phyloP scores from a whole-genome alignment of 2,329 filamentous ascomycete species.

The Stachybotrys echinatus region DNA sequence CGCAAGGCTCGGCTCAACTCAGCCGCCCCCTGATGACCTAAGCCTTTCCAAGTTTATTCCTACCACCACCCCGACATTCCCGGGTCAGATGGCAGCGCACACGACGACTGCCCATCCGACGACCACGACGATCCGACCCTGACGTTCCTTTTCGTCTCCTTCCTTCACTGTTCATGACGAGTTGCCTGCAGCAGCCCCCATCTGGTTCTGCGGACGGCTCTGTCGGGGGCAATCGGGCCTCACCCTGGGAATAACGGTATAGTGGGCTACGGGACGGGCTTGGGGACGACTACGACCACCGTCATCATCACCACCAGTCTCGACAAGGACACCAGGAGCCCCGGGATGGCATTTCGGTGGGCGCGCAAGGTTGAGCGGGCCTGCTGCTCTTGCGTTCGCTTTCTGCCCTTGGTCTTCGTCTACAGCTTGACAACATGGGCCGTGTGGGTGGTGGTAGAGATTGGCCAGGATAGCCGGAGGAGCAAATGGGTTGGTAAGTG shows the following conservation, averaged over 20 bases:
- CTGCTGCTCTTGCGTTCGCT: slow-evolving; percentile 74
- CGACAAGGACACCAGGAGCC: slow-evolving; percentile 3
- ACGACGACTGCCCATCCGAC: neutral
- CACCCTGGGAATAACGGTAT: neutral
- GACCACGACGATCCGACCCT: neutral
- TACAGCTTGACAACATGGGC: slow-evolving; percentile 92
- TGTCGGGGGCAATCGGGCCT: neutral
- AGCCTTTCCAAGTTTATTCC: slow-evolving; percentile 3
- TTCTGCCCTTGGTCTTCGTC: slow-evolving; percentile 84
- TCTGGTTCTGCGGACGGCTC: neutral
- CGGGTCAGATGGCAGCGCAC: neutral
- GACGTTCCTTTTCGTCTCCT: neutral
- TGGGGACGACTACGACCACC: slow-evolving; percentile 10
- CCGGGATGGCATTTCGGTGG: slow-evolving; percentile 53
- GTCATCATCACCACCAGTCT: neutral
- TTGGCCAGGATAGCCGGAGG: slow-evolving; percentile 54
- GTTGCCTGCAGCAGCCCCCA: neutral
- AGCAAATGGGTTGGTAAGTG: slow-evolving; percentile 53
- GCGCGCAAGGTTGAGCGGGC: slow-evolving; percentile 70
- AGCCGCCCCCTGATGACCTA: slow-evolving; percentile 19
- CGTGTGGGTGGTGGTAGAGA: slow-evolving; percentile 75
- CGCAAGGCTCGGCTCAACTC: neutral
- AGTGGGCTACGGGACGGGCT: slow-evolving; percentile 3
- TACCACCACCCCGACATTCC: neutral
- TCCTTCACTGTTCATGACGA: neutral